Base-by-base conservation (phyloP, 768 basidiomycete genomes). In the Tulasnella sp. region DNA sequence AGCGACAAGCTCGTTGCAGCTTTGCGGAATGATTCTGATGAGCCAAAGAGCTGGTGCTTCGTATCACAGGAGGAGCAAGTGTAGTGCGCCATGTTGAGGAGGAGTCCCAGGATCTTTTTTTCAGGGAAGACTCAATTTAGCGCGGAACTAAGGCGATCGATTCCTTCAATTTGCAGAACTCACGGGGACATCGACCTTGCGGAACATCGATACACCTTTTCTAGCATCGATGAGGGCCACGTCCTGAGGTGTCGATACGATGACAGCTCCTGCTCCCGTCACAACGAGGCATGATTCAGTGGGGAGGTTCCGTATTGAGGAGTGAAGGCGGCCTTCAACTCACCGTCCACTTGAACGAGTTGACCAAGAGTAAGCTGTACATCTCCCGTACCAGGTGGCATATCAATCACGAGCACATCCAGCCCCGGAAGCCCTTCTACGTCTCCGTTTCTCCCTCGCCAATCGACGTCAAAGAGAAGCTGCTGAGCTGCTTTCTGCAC, bases 401-500 rank as follows among this genome's bases (percentile, higher is more conserved):
- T 91, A 68, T 99, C 94, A 24, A 97, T 74, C 5, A 97, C 87
- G 15, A 99, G 76, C 0, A 92, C 75, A 65, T 99, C 94, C 29
- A 97, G 71, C 2, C 80, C 80, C 0, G 69, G 72, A 3, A 73
- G 73, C 1, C 73, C 73, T 38, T 38, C 34, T 15, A 7, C 34
- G 10, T 66, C 69, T 4, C 70, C 69, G 15, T 73, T 68, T 67
- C 68, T 29, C 60, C 64, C 46, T 50, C 78, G 69, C 93, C 94
- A 97, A 69, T 97, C 93, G 4, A 96, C 91, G 64, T 97, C 92
- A 66, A 99, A 97, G 1, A 97, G 77, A 0, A 98, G 76, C 68
- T 97, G 93, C 68, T 97, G 93, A 0, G 93, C 91, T 24, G 93
- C 92, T 68, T 97, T 97, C 72, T 94, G 92, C 1, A 97, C 94